phyloP scores from a whole-genome alignment of 768 basidiomycete genomes.

The Sarcomyxa edulis region DNA sequence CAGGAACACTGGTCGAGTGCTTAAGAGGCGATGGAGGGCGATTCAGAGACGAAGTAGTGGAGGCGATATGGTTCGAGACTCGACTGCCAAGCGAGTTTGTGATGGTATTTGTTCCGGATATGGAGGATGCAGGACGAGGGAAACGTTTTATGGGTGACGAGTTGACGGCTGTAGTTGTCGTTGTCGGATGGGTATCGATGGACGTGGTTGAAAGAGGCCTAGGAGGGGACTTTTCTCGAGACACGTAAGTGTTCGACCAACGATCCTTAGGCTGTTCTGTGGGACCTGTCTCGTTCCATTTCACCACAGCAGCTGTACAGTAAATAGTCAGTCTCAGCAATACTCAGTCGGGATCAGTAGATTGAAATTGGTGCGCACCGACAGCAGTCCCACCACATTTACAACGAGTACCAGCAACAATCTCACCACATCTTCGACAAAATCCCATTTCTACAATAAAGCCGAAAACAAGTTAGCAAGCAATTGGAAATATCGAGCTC shows the following conservation, averaged over 20 bases:
- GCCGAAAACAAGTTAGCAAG: no score
- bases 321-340: conserved; percentile 4
- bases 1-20: conserved; percentile 39
- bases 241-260: conserved; percentile 79
- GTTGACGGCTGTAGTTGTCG: conserved; percentile 12
- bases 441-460: conserved; percentile 58
- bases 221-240: conserved; percentile 44
- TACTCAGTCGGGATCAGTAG: conserved; percentile 10
- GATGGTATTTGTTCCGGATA: conserved; percentile 21
- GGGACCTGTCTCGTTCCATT: conserved; percentile 50
- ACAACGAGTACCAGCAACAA: conserved; percentile 66
- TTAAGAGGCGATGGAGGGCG: conserved; percentile 59
- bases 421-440: conserved; percentile 82
- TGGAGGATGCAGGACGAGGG: conserved; percentile 38
- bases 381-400: conserved; percentile 78
- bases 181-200: conserved; percentile 9
- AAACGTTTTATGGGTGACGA: conserved; percentile 39
- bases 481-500: no score
- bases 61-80: conserved; percentile 54
- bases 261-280: conserved; percentile 48
- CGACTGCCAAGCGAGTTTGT: conserved; percentile 36
- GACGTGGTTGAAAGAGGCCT: conserved; percentile 21
- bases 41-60: conserved; percentile 35
- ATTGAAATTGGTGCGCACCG: conserved; percentile 41
- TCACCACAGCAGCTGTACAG: conserved; percentile 56